Conservation (phyloP, 306 rosid genomes). For the apple (Malus domestica) region ASM211411v1 NC_041805.1:26121501-26122000, state of each 20-base stretch:
- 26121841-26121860: no score
- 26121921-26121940: not conserved
- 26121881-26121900: not conserved
- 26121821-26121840: not conserved
- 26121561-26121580: not conserved
- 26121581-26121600: not conserved
- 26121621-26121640: not conserved
- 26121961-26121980: not conserved
- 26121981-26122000: no score
- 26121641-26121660: not conserved
- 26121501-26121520: not conserved
- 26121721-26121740: not conserved
- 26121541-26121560: not conserved
- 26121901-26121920: not conserved
- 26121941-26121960: not conserved
- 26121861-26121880: no score
- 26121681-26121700: not conserved
- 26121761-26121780: not conserved
- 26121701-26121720: not conserved
- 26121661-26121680: not conserved
- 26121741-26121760: not conserved
- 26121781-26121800: not conserved
- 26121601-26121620: not conserved
- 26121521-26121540: not conserved
- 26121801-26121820: not conserved